A percentile compares a stretch with the other conserved stretches of the same genome.
Evolutionary conservation across 2,329 filamentous ascomycete genomes (phyloP).

Genomic region (Trichoderma gracile): DNA sequence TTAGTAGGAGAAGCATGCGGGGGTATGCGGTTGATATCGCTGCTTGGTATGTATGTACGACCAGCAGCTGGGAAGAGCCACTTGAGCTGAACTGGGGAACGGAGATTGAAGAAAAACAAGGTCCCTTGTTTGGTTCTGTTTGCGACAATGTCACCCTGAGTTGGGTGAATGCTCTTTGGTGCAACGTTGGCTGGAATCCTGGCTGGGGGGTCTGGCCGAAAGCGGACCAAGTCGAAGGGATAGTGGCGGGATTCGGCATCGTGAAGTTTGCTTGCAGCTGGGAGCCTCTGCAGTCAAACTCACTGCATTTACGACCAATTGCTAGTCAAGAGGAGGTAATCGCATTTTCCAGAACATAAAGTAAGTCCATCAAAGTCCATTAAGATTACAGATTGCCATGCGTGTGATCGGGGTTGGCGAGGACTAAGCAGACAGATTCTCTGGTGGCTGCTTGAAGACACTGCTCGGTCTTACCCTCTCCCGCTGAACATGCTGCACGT

Average conservation of each 20-base stretch:
- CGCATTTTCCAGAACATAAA: not conserved
- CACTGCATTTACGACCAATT: not conserved
- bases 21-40: not conserved
- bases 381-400: too few species aligned
- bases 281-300: not conserved
- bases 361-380: not conserved
- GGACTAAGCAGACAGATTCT: too few species aligned
- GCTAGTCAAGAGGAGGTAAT: too few species aligned
- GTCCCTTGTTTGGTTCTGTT: not conserved
- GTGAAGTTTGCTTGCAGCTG: not conserved
- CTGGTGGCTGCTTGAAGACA: too few species aligned
- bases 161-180: too few species aligned
- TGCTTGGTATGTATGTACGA: not conserved
- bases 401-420: too few species aligned
- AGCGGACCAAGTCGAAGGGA: not conserved
- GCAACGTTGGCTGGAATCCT: too few species aligned
- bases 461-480: too few species aligned
- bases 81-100: not conserved
- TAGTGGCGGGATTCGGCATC: not conserved
- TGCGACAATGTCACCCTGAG: not conserved
- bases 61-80: not conserved
- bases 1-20: not conserved
- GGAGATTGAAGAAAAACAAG: not conserved
- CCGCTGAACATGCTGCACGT: too few species aligned
- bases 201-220: conserved; percentile 4